phyloP scores from a whole-genome alignment of 164 flowering plant species.

The Aristolochia contorta region DNA sequence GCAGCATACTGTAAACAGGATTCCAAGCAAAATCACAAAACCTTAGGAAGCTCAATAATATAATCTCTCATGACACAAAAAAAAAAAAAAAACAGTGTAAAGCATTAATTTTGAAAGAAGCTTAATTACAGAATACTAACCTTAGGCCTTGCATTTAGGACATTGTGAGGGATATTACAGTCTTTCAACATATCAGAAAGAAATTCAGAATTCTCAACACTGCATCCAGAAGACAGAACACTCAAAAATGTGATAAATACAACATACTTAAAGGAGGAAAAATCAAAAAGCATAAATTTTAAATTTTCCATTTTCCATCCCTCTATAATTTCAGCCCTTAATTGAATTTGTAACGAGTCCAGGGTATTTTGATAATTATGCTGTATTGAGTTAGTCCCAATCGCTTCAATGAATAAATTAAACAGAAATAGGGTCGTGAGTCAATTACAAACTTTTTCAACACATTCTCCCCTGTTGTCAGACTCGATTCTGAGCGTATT shows the following conservation, averaged over 20 bases:
- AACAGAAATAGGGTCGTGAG: no score
- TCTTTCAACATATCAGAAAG: slow-evolving; percentile 65
- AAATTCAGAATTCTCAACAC: slow-evolving; percentile 92
- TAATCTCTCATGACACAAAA: no score
- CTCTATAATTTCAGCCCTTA: no score
- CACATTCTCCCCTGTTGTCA: no score
- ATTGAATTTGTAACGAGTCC: no score
- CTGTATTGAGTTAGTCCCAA: no score
- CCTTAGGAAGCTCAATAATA: no score
- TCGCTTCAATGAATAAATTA: no score
- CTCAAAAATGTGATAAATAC: not conserved
- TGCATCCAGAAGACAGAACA: slow-evolving; percentile 20
- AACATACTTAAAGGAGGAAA: not conserved
- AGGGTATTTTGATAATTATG: no score
- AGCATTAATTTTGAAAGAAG: not conserved
- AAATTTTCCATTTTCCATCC: no score
- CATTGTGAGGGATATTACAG: slow-evolving; percentile 74
- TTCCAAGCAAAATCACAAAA: not conserved
- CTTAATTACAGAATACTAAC: slow-evolving; percentile 20
- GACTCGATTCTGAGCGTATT: no score
- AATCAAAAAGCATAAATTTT: not conserved
- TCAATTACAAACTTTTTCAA: no score
- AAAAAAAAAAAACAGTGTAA: not conserved
- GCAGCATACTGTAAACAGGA: slow-evolving; percentile 66
- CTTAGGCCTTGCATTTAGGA: slow-evolving; percentile 97